Base-by-base conservation (phyloP, 345 rosid species). In the Aquilaria malaccensis region DNA sequence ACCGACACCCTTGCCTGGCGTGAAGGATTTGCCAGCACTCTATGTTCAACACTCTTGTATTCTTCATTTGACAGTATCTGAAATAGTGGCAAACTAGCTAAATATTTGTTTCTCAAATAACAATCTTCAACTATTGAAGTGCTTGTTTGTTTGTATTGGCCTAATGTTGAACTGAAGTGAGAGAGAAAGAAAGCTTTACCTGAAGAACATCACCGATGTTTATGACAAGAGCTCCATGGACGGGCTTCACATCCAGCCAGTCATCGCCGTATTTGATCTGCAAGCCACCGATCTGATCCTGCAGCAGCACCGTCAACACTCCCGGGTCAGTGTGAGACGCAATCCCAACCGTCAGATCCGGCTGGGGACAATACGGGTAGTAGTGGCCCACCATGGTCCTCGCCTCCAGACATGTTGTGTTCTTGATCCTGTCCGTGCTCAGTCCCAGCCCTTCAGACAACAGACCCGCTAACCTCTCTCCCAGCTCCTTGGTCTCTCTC, bases 331-430 rank as follows among this genome's bases (percentile, higher is more conserved):
- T 71, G 45, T 82, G 87, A n/a, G 82, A 60, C 5, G 72, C 10
- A 37, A 71, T 58, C 4, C 87, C 91, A 0, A 80, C 59, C 2
- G 83, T 85, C 1, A 78, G 76, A 64, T 82, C 78, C 15, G 91
- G 84, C 69, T 82, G 85, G 0, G 87, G 91, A 48, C 87, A 85
- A 41, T 41, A 33, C 0, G 84, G 85, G 47, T 82, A 85, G 69
- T 67, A 82, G 32, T 82, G 79, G 2, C 71, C 85, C 43, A 68
- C 77, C 84, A 82, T 71, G 12, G 51, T 0, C 70, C 81, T 73
- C 0, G 59, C 62, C 3, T 72, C 85, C 61, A 68, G 51, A 15
- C 80, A 82, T 0, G 79, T 64, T 60, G 72, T 66, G 9, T 74
- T 76, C 80, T 75, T 80, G 15, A 80, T 54, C 67, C 29, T 80